A percentile compares a stretch with the other conserved stretches of the same genome.
Conservation (phyloP, 768 basidiomycete genomes). For the Cubamyces sp. region DNA sequence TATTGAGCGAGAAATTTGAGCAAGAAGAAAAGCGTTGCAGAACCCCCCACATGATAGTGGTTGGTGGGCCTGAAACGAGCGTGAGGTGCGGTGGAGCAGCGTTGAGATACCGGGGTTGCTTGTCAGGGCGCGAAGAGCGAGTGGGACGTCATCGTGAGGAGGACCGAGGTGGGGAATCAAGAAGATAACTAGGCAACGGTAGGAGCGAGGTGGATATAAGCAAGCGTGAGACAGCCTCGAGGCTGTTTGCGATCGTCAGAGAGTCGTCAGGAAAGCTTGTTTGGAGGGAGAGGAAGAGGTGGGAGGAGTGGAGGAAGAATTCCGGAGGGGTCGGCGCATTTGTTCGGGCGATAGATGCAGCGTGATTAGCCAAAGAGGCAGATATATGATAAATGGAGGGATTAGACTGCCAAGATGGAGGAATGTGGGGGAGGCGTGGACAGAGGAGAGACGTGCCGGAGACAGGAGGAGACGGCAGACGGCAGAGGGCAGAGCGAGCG, state of each 20-base stretch:
- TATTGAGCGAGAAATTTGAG: too few relatives aligned
- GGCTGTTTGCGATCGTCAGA: too few relatives aligned
- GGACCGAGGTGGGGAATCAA: not conserved
- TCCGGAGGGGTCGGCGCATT: not conserved
- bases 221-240: too few relatives aligned
- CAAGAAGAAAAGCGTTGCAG: too few relatives aligned
- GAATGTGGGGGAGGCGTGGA: not conserved
- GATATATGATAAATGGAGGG: not conserved
- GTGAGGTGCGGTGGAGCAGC: conserved; percentile 9
- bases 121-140: not conserved
- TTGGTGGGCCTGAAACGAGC: conserved; percentile 7
- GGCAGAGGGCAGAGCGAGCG: not conserved
- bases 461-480: not conserved
- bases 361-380: not conserved
- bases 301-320: conserved; percentile 1
- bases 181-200: not conserved
- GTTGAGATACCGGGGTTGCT: not conserved
- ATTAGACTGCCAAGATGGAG: not conserved
- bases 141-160: conserved; percentile 4
- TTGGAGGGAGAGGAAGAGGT: not conserved
- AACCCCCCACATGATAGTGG: too few relatives aligned
- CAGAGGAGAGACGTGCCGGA: not conserved
- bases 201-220: not conserved
- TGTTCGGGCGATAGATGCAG: not conserved
- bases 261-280: too few relatives aligned